Evolutionary conservation across 139 green algal genomes (phyloP).

Genomic region (Eudorina sp.): DNA sequence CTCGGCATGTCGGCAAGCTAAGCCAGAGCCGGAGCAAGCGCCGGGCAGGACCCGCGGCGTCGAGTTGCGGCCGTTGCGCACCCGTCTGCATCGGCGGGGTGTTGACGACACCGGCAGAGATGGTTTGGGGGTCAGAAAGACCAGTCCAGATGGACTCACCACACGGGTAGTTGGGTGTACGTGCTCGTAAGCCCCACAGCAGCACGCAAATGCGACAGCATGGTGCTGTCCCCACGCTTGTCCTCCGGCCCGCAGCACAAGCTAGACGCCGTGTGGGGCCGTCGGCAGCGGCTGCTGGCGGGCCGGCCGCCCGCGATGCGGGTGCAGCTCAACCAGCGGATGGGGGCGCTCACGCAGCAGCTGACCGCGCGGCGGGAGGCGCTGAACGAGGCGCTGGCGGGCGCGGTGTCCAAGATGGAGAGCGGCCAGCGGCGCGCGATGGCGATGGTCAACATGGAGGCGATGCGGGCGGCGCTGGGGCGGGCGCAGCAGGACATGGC

Average conservation of each 20-base stretch:
- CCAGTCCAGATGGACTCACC: no score
- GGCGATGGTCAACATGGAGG: not conserved
- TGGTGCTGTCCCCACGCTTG: no score
- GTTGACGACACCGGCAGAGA: no score
- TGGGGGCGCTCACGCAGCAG: not conserved
- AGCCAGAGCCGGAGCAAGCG: no score
- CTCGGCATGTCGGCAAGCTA: no score
- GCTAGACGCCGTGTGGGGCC: not conserved
- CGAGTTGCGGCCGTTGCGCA: no score
- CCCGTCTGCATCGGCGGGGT: no score
- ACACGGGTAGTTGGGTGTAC: no score
- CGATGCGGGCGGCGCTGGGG: not conserved
- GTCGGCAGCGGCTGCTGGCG: slow-evolving; percentile 24
- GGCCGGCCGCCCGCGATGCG: not conserved
- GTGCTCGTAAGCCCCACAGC: no score
- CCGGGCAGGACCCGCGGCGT: no score
- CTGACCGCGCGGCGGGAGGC: not conserved
- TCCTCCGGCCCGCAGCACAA: not conserved
- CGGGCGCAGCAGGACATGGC: not conserved
- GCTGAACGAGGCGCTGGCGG: not conserved
- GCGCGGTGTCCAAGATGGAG: slow-evolving; percentile 1
- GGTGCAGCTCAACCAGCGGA: not conserved
- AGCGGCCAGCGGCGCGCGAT: not conserved
- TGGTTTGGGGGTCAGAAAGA: no score
- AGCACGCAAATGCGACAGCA: no score